Conservation (phyloP, 805 yeast genomes). For the Myxozyma mucilagina region DNA sequence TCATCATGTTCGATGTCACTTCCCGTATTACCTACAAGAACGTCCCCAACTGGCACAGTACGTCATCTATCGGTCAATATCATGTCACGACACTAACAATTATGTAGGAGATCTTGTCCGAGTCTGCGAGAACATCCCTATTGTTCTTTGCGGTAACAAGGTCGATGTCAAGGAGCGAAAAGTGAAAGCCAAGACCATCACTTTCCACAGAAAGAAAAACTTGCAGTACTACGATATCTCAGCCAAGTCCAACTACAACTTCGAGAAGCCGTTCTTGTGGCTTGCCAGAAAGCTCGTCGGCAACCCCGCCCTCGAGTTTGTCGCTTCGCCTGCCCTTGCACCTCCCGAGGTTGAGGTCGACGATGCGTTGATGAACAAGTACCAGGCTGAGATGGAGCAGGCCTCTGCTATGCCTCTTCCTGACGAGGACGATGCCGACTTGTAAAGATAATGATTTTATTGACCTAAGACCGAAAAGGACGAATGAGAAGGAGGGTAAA, state of each 20-base stretch:
- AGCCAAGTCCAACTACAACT: slow-evolving; percentile 99
- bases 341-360: slow-evolving; percentile 99
- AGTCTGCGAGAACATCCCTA: slow-evolving; percentile 99
- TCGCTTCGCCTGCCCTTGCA: slow-evolving; percentile 98
- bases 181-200: slow-evolving; percentile 99
- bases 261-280: slow-evolving; percentile 99
- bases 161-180: slow-evolving; percentile 99
- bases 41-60: slow-evolving; percentile 99
- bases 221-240: slow-evolving; percentile 99
- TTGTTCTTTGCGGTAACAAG: slow-evolving; percentile 98
- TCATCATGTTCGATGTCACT: slow-evolving; percentile 99
- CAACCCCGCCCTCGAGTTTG: slow-evolving; percentile 96
- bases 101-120: slow-evolving; percentile 74
- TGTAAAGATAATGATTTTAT: slow-evolving; percentile 50
- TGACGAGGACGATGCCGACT: slow-evolving; percentile 99
- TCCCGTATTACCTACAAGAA: slow-evolving; percentile 99
- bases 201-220: slow-evolving; percentile 99
- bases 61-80: background rate
- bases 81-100: background rate
- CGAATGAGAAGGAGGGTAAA: background rate
- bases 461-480: background rate
- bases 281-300: slow-evolving; percentile 98
- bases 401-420: slow-evolving; percentile 99
- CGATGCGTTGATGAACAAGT: slow-evolving; percentile 93
- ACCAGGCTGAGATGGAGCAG: slow-evolving; percentile 99